Evolutionary conservation across 2,329 filamentous ascomycete genomes (phyloP).

Genomic region (Ilyonectria robusta): DNA sequence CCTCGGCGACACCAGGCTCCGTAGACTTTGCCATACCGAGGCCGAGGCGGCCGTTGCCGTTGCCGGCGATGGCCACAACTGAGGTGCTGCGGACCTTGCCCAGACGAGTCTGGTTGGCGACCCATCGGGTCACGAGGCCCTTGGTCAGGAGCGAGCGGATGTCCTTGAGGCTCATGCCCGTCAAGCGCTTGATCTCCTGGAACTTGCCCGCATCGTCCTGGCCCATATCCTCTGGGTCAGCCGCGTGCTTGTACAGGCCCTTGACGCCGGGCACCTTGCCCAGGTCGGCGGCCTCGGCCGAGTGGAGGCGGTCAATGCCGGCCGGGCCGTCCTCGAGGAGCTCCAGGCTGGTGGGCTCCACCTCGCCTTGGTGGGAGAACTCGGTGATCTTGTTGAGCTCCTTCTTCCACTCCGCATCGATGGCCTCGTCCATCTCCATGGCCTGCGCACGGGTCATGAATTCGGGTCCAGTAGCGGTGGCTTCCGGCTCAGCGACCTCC

Average conservation of each 20-base stretch:
- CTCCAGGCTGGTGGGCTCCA: slow-evolving; percentile 54
- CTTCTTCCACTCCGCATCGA: slow-evolving; percentile 54
- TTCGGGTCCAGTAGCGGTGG: slow-evolving; percentile 43
- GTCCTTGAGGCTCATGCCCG: slow-evolving; percentile 67
- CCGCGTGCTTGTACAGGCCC: slow-evolving; percentile 63
- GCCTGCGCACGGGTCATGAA: slow-evolving; percentile 54
- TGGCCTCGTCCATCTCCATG: slow-evolving; percentile 55
- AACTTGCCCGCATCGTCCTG: slow-evolving; percentile 66
- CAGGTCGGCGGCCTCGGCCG: slow-evolving; percentile 63
- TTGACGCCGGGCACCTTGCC: slow-evolving; percentile 68
- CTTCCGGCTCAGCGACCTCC: slow-evolving; percentile 45
- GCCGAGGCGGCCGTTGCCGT: slow-evolving; percentile 87
- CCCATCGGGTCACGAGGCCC: slow-evolving; percentile 79
- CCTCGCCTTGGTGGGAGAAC: slow-evolving; percentile 49
- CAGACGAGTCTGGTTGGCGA: slow-evolving; percentile 94
- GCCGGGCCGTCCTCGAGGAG: slow-evolving; percentile 56
- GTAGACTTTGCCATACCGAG: slow-evolving; percentile 92
- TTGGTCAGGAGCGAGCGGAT: slow-evolving; percentile 75
- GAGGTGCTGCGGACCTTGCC: slow-evolving; percentile 89
- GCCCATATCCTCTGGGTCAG: slow-evolving; percentile 65
- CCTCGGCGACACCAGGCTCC: slow-evolving; percentile 75
- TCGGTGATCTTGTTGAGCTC: slow-evolving; percentile 55
- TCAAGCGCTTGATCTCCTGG: slow-evolving; percentile 67
- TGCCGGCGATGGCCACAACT: slow-evolving; percentile 86
- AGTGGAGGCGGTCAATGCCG: slow-evolving; percentile 53